Evolutionary conservation across 2,329 filamentous ascomycete species (phyloP).

Genomic region (Aspergillus chevalieri): DNA sequence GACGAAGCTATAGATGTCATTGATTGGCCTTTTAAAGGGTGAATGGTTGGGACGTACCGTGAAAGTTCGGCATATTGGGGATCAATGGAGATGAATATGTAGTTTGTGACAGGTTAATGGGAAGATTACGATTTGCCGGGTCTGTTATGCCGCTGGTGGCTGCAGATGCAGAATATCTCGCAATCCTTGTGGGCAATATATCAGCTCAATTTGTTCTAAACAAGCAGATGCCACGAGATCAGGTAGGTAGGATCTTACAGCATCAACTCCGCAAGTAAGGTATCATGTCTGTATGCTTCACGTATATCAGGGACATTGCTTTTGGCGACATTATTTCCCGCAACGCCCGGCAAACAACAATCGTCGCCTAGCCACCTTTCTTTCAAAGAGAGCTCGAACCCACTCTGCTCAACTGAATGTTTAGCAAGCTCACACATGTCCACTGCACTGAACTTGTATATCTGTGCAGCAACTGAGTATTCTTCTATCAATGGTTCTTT

Average conservation of each 20-base stretch:
- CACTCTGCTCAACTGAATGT: slow-evolving; percentile 90
- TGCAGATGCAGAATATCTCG: background rate
- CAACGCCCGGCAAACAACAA: slow-evolving; percentile 70
- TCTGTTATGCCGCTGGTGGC: background rate
- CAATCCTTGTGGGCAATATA: background rate
- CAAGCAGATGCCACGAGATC: background rate
- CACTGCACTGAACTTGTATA: slow-evolving; percentile 93
- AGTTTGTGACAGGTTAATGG: background rate
- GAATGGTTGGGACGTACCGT: slow-evolving; percentile 5
- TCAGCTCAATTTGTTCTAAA: background rate
- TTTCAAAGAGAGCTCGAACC: slow-evolving; percentile 84
- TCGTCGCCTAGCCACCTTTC: slow-evolving; percentile 81
- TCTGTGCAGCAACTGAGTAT: slow-evolving; percentile 95
- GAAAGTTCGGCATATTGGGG: background rate
- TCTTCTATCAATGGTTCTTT: slow-evolving; percentile 98
- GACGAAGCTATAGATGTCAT: background rate
- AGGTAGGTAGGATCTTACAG: slow-evolving; percentile 53
- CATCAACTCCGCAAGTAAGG: slow-evolving; percentile 71
- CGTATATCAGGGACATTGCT: slow-evolving; percentile 93
- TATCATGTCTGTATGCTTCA: slow-evolving; percentile 83
- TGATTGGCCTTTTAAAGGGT: background rate
- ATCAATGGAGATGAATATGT: background rate
- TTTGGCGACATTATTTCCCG: slow-evolving; percentile 88
- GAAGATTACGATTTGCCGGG: background rate
- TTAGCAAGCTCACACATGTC: slow-evolving; percentile 99